Conservation (phyloP, 352 stramenopile genomes). For the Pythium utonaiense region DNA sequence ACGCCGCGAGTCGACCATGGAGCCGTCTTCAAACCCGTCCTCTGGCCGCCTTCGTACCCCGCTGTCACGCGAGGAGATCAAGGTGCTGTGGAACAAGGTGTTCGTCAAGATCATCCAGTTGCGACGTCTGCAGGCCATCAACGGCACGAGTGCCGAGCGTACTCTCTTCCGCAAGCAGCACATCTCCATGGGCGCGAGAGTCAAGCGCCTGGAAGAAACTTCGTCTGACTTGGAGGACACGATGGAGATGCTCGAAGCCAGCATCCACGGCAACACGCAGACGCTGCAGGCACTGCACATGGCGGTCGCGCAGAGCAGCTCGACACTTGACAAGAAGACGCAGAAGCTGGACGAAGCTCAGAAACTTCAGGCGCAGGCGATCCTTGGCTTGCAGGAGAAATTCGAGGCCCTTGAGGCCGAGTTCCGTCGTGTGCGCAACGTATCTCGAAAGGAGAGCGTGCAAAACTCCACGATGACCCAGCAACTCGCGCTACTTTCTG, state of each 20-base stretch:
- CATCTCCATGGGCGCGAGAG: constrained; percentile 57
- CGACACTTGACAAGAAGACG: constrained; percentile 34
- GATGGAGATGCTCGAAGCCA: constrained; percentile 42
- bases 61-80: constrained; percentile 36
- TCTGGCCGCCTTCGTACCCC: constrained; percentile 16
- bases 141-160: constrained; percentile 43
- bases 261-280: constrained; percentile 34
- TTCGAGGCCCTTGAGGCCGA: constrained; percentile 51
- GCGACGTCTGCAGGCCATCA: constrained; percentile 48
- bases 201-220: constrained; percentile 58
- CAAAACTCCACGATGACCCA: constrained; percentile 21
- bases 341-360: constrained; percentile 40
- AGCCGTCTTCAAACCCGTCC: not conserved
- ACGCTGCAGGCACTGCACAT: constrained; percentile 38
- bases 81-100: constrained; percentile 40
- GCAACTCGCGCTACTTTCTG: constrained; percentile 15
- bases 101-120: constrained; percentile 55
- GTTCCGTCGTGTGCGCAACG: constrained; percentile 43
- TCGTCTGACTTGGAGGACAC: constrained; percentile 43
- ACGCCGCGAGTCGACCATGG: constrained; percentile 3
- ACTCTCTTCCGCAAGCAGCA: constrained; percentile 56
- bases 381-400: constrained; percentile 58
- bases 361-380: constrained; percentile 34
- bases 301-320: constrained; percentile 33
- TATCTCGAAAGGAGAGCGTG: constrained; percentile 32